Base-by-base conservation (phyloP, 352 stramenopile species). In the Elongisporangium undulatum region DNA sequence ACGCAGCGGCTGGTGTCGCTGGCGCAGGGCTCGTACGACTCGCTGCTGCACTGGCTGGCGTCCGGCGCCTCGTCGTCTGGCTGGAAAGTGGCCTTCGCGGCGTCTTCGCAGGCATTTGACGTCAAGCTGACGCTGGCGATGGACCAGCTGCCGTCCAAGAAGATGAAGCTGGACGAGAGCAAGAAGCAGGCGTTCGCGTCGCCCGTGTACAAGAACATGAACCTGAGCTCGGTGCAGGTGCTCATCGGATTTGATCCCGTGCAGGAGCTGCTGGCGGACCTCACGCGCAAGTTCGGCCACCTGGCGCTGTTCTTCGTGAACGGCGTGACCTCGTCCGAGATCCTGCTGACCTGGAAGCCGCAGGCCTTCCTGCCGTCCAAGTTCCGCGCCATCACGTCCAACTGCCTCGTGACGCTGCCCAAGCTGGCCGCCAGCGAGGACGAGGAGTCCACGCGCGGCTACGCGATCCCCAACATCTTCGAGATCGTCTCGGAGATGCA, bases 201-300 rank as follows among this genome's bases (percentile, higher is more conserved):
- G 22, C 71, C 84, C 4, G 82, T 92, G 59, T 95, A 93, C 77
- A 95, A 93, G 72, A 95, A 95, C 71, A 92, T 93, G 80, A 71
- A 88, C 58, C 64, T 89, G 34, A 77, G 80, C 9, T 57, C 69
- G 0, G 73, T 89, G 34, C 78, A 78, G 1, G 71, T 95, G 23
- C 77, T 87, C 66, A 58, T 92, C 10, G 85, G 82, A 8, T 90
- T 95, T 48, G 78, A 92, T 59, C 85, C 85, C 0, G 78, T 93
- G 55, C 74, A 75, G n/a, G 69, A 85, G 55, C 66, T 93, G 15
- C 58, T 95, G 15, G 50, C 66, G 16, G 75, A 90, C 21, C 62
- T 95, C 19, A 64, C 87, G 49, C 62, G 51, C 17, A 62, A 67
- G 39, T 90, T 92, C 48, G 75, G 79, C 48, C 79, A 91, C 61